Evolutionary conservation across 1,139 yeast species (phyloP).

Genomic region (Suhomyces maxii): DNA sequence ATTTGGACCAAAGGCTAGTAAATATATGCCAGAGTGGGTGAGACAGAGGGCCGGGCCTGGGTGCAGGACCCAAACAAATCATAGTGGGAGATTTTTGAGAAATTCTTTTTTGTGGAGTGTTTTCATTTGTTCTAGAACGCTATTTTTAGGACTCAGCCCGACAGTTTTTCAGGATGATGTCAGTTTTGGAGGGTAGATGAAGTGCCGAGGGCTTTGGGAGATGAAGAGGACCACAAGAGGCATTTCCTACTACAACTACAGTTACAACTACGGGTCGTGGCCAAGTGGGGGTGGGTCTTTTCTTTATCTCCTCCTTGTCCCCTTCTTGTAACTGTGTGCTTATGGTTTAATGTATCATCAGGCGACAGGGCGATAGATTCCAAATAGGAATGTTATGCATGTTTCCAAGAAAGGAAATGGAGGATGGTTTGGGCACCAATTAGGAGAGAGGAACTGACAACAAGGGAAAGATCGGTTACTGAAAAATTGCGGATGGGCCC

Average conservation of each 20-base stretch:
- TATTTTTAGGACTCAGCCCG: slow-evolving; percentile 6
- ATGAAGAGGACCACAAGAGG: neutral
- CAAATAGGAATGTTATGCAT: neutral
- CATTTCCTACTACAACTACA: no score
- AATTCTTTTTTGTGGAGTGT: slow-evolving; percentile 4
- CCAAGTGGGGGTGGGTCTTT: no score
- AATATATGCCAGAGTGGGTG: neutral
- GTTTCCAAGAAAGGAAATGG: neutral
- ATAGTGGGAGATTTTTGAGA: neutral
- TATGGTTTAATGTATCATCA: no score
- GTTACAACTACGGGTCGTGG: no score
- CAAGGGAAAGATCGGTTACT: neutral
- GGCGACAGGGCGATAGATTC: neutral
- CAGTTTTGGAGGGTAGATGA: neutral
- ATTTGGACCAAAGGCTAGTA: neutral
- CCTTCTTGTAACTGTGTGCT: no score
- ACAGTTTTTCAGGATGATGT: no score
- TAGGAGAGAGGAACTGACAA: neutral
- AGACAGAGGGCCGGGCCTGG: neutral
- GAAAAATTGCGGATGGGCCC: neutral
- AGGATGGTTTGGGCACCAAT: neutral
- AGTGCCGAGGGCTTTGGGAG: neutral
- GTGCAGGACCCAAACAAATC: neutral
- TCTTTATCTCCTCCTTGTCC: no score
- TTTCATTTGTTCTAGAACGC: slow-evolving; percentile 11